Percentiles rank a stretch among this genome's conserved stretches.
phyloP scores from a whole-genome alignment of 1,139 yeast genomes.

The Geotrichum candidum region DNA sequence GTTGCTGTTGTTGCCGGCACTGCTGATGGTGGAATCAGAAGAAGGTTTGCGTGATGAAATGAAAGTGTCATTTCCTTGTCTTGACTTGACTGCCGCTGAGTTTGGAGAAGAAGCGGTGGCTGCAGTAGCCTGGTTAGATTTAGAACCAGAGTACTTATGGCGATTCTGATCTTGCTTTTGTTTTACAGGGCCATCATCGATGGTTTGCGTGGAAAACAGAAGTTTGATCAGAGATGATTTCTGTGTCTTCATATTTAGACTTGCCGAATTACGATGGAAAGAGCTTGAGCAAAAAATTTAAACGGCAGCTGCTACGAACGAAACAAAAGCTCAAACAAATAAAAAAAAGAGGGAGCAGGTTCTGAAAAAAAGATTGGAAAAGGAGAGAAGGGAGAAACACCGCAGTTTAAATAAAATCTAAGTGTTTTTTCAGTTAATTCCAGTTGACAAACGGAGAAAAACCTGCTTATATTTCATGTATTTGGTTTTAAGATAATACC shows the following conservation, averaged over 20 bases:
- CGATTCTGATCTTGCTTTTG: neutral
- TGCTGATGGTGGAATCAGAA: neutral
- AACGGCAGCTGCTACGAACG: neutral
- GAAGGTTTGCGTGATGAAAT: neutral
- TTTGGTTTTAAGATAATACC: neutral
- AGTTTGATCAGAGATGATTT: neutral
- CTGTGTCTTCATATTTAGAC: neutral
- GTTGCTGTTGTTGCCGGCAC: neutral
- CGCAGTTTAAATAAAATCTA: neutral
- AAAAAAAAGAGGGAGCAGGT: neutral
- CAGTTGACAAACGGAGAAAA: neutral
- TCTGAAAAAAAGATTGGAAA: neutral
- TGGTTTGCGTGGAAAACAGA: neutral
- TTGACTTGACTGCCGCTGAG: neutral
- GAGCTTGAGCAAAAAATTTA: neutral
- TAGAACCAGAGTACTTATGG: neutral
- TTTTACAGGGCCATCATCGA: neutral
- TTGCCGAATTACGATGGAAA: neutral
- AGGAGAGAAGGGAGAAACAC: neutral
- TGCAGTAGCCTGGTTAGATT: neutral
- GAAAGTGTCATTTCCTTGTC: neutral
- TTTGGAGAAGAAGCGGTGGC: neutral
- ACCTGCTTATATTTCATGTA: neutral
- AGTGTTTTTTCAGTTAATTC: neutral
- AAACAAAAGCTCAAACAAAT: neutral